These are phyloP conservation scores for Isoetes engelmannii DNA, from an alignment of 83 land plant species.

Conservation along the genomic window DNA sequence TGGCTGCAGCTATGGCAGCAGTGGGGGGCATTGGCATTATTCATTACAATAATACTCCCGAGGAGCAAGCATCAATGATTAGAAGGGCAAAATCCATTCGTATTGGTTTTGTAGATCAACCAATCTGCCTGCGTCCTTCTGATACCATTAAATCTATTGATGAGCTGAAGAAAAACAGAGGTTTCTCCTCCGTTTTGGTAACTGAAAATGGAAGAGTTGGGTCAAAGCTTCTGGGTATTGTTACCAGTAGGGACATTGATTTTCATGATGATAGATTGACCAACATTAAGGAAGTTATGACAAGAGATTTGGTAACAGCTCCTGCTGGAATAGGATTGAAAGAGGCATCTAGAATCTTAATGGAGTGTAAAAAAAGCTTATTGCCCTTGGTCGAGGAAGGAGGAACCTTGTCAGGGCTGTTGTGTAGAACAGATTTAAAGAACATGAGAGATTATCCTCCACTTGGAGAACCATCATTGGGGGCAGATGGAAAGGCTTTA, in stretches of 20 bases:
- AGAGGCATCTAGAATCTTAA: constrained; percentile 40
- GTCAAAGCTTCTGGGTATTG: constrained; percentile 61
- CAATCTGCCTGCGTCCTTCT: constrained; percentile 40
- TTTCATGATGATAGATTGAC: constrained; percentile 25
- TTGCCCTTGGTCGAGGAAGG: constrained; percentile 48
- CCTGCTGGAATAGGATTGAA: constrained; percentile 47
- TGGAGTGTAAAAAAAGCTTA: constrained; percentile 35
- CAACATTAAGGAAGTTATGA: constrained; percentile 46
- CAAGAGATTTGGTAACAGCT: constrained; percentile 25
- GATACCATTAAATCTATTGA: constrained; percentile 34
- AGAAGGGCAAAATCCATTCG: constrained; percentile 49
- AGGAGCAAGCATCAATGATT: constrained; percentile 52
- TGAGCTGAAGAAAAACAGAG: constrained; percentile 22
- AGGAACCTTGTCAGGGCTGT: constrained; percentile 38
- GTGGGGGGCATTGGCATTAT: constrained; percentile 80
- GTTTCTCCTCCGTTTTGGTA: constrained; percentile 42
- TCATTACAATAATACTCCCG: constrained; percentile 61
- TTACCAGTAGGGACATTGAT: constrained; percentile 47
- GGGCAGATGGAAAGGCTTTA: constrained; percentile 55
- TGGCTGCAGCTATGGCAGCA: constrained; percentile 95
- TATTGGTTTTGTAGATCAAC: constrained; percentile 47
- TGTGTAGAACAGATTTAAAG: constrained; percentile 43
- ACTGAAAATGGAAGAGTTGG: constrained; percentile 46
- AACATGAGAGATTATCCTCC: constrained; percentile 33
- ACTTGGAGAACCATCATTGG: constrained; percentile 52